Evolutionary conservation across 2,329 filamentous ascomycete species (phyloP).

Genomic region (Venturia effusa): DNA sequence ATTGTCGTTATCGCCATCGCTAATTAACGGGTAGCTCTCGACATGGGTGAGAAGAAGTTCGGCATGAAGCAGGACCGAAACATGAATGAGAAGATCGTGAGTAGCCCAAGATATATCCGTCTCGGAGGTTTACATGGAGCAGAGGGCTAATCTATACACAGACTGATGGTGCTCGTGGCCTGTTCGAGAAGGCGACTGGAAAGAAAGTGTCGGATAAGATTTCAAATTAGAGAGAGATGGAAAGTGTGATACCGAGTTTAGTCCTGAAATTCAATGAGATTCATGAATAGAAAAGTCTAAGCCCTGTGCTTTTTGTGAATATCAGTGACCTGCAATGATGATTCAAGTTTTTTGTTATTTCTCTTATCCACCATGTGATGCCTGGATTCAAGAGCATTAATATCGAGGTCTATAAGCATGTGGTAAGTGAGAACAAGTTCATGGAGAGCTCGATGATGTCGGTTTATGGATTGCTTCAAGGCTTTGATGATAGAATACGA

Average conservation of each 20-base stretch:
- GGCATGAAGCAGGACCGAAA: constrained; percentile 5
- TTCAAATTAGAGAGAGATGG: constrained; percentile 10
- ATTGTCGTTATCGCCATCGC: background rate
- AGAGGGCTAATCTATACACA: background rate
- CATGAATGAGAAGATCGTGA: constrained; percentile 12
- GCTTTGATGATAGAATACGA: background rate
- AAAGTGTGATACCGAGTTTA: background rate
- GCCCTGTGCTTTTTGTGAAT: no score
- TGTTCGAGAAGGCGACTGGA: constrained; percentile 12
- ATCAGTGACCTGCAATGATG: no score
- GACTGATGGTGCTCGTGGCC: constrained; percentile 10
- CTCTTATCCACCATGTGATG: no score
- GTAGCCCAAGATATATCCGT: background rate
- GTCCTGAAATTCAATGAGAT: background rate
- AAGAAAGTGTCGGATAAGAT: constrained; percentile 13
- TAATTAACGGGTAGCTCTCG: constrained; percentile 5
- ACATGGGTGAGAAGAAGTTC: constrained; percentile 11
- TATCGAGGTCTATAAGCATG: no score
- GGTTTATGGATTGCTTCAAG: no score
- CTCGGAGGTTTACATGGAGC: background rate
- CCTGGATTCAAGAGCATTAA: no score
- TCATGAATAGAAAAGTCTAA: no score
- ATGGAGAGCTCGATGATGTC: no score
- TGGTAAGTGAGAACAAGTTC: no score
- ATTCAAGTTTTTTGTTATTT: no score